Conservation (phyloP, 1,139 yeast species). For the Saccharomyces pastorianus region DNA sequence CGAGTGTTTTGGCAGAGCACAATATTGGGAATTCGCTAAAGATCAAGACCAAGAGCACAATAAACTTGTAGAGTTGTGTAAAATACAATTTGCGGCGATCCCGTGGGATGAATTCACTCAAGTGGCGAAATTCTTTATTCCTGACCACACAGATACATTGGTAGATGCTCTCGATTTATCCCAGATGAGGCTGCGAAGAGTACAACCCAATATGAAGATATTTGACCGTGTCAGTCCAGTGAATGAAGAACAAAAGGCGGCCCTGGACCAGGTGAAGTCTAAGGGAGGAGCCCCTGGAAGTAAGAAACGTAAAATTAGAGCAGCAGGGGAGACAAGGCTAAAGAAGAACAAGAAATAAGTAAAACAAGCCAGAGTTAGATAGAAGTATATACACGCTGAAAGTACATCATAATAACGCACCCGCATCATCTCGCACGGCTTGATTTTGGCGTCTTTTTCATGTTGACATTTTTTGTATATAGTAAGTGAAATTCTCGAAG, state of each 20-base stretch:
- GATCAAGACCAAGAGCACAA: constrained; percentile 30
- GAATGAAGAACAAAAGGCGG: constrained; percentile 4
- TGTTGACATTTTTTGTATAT: not conserved
- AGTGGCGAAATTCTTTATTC: constrained; percentile 49
- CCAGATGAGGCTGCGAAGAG: constrained; percentile 2
- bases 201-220: not conserved
- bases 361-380: not conserved
- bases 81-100: constrained; percentile 58
- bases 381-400: not conserved
- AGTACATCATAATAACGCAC: not conserved
- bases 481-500: not conserved
- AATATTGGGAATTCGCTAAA: constrained; percentile 38
- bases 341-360: constrained; percentile 25
- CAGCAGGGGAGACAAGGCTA: constrained; percentile 62
- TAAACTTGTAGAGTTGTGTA: constrained; percentile 35
- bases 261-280: constrained; percentile 5
- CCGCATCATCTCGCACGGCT: not conserved
- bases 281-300: constrained; percentile 30
- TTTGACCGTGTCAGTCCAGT: constrained; percentile 1
- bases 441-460: not conserved
- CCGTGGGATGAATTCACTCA: constrained; percentile 76
- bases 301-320: constrained; percentile 45
- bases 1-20: constrained; percentile 50
- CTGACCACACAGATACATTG: constrained; percentile 58
- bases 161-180: constrained; percentile 52